Base-by-base conservation (phyloP, 768 basidiomycete genomes). In the Tremella yokohamensis region DNA sequence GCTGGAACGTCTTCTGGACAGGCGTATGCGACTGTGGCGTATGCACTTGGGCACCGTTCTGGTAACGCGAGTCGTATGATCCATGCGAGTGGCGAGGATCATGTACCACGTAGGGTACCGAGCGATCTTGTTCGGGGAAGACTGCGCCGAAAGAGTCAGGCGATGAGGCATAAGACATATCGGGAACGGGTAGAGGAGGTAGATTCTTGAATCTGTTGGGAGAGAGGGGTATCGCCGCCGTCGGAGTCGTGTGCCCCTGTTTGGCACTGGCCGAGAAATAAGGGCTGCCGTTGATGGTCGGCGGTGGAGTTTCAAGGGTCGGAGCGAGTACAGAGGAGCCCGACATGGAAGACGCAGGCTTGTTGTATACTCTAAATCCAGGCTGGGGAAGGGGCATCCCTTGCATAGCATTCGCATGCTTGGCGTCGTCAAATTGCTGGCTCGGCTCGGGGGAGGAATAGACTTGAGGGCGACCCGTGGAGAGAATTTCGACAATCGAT, bases 131-230 rank as follows among this genome's bases (percentile, higher is more conserved):
- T 3, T 49, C 49, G 6, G 29, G 29, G 11, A 7, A 20, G 19
- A 29, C 24, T 6, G 16, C 19, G 6, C 1, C 24, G 22, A 16
- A 60, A 20, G 58, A 59, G 34, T 66, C 64, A 13, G 61, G 60
- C 19, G 60, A 59, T n/a, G 45, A 38, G 19, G 53, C 16, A 8
- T 34, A 48, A 7, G 18, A 29, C n/a, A 16, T 40, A 20, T 15
- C 66, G 6, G 60, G 60, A 40, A 63, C 63, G 19, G 70, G 70
- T 15, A 72, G 56, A 15, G 70, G 70, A 13, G 70, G 70, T 7
- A 72, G 62, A 47, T 64, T 72, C 55, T 72, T 72, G 63, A 68
- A 72, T 20, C 68, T 48, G 44, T 72, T 68, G 0, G 70, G 70
- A 7, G 63, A 66, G 15, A 64, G 40, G 44, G 48, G 9, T 4